Percentiles rank a stretch among this genome's conserved stretches.
Conservation (phyloP, 179 eudicot species). For the Patellifolia procumbens region DNA sequence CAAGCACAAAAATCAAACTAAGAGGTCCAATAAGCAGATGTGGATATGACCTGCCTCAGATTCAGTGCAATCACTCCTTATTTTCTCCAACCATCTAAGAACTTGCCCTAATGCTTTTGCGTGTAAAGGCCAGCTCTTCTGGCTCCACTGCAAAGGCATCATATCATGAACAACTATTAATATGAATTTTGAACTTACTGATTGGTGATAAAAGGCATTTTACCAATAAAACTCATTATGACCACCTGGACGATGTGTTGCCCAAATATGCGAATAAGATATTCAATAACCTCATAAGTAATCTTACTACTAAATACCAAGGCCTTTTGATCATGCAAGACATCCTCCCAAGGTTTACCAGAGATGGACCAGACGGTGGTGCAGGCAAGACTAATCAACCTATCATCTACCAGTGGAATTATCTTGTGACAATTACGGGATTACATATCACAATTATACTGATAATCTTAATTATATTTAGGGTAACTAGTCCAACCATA, state of each 20-base stretch:
- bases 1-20: conserved; percentile 2
- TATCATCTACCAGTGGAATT: no score
- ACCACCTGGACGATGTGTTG: not conserved
- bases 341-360: no score
- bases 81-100: conserved; percentile 64
- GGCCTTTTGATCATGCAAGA: not conserved
- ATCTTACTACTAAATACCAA: not conserved
- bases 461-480: no score
- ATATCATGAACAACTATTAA: not conserved
- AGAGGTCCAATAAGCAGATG: conserved; percentile 14
- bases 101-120: conserved; percentile 63
- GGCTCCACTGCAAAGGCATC: conserved; percentile 66
- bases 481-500: no score
- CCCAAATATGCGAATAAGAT: not conserved
- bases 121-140: conserved; percentile 67
- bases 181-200: not conserved
- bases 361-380: no score
- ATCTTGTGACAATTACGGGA: no score
- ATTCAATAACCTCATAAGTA: not conserved
- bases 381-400: no score
- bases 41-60: conserved; percentile 50
- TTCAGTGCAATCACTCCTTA: conserved; percentile 33
- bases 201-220: not conserved
- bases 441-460: no score
- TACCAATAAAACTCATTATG: not conserved